Base-by-base conservation (phyloP, 805 yeast genomes). In the Candida sonorensis region DNA sequence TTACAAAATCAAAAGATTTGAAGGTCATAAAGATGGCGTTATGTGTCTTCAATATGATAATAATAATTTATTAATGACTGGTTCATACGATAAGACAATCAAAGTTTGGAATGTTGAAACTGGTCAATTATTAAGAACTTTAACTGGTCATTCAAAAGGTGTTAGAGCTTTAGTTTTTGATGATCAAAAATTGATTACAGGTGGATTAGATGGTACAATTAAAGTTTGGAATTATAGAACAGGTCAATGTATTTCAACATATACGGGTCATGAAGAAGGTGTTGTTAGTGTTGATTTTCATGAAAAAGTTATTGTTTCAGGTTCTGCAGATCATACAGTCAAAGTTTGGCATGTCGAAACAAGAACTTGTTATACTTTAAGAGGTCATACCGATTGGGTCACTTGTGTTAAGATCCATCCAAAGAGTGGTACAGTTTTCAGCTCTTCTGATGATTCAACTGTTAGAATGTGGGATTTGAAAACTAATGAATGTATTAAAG, bases 311-410 rank as follows among this genome's bases (percentile, higher is more conserved):
- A 87, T 92, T 50, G 97, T 87, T 1, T 79, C 92, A 8, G 98
- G 97, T 0, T 79, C 94, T 22, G 95, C 95, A 0, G 98, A 92
- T 60, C 72, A 75, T 41, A 86, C 95, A 0, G 81, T 92, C 34
- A 86, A 87, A 56, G 88, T 92, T 10, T 92, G 98, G 98, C 94
- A 92, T 55, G 95, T 92, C 28, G 95, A 84, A 53, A 76, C 87
- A 6, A 69, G 95, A 59, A 83, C 94, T 1, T 92, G 97, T 52
- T 85, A 81, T 57, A 87, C 97, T 0, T 66, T 92, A 37, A 68
- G 96, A 26, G 98, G 98, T 6, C 98, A 92, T 55, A 72, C 81
- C 0, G 97, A 84, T 45, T 80, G 94, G 77, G 96, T 92, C 13
- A 87, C 85, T 43, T 75, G 83, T 40, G 97, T 92, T 33, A 83